Evolutionary conservation across 352 stramenopile species (phyloP), one percentile per base, ranked within the genome.

Genomic region (Pythium monospermum): DNA sequence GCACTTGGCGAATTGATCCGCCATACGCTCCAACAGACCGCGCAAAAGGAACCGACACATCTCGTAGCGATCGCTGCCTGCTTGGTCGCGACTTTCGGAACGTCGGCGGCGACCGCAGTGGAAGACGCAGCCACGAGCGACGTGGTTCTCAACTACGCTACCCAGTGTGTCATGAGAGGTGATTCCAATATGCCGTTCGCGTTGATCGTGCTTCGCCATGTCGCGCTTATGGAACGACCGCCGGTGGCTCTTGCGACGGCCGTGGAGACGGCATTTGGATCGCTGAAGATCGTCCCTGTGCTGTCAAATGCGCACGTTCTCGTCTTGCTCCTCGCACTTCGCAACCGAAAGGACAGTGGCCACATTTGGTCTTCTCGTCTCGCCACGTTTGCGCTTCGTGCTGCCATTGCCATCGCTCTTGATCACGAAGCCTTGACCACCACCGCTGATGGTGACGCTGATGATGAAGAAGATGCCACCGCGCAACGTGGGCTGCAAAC

Each of bases 131-230:
- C 40, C 4, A 8, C 30, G 35, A 32, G 49, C 15, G 19, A 15
- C 2, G 41, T 44, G 23, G 22, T 57, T 28, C 32, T 49, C 27
- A 23, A 5, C 4, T 23, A 37, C 27, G 21, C 42, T 7, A 39
- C 49, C 8, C 19, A 57, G 6, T 26, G 16, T 0, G 31, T 26
- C 22, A 44, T 57, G 38, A 10, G 21, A 15, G 8, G 7, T 10
- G 19, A n/a, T 15, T 8, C 26, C 25, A 35, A 1, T 1, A 21
- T 22, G 12, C 11, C 38, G 6, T 30, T 57, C 2, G 39, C 39
- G 16, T 28, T 57, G 16, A 44, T 57, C 23, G 49, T 57, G 19
- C 13, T 57, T 25, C 49, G 49, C 3, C 49, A 57, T 32, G 21
- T n/a, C 22, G 41, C 30, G 3, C 35, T 4, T 32, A 13, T 15